These are phyloP conservation scores for Linum trigynum DNA, from an alignment of 345 rosid genomes.

Conservation along the genomic window DNA sequence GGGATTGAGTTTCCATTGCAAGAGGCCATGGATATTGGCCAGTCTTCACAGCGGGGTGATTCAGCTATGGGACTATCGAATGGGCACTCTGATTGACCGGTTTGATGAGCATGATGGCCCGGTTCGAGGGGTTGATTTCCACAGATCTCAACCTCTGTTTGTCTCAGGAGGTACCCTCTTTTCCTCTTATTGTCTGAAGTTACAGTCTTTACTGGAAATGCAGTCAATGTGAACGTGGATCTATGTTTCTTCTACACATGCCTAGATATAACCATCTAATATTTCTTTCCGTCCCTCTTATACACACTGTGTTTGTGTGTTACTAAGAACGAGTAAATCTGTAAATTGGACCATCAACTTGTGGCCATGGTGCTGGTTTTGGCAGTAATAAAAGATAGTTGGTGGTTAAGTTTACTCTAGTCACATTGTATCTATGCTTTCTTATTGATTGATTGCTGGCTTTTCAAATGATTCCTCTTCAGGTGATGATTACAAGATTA, in stretches of 20 bases:
- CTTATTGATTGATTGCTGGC: neutral
- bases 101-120: conserved; percentile 99
- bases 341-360: no score
- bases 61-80: conserved; percentile 98
- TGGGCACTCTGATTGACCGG: conserved; percentile 89
- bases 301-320: no score
- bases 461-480: conserved; percentile 14
- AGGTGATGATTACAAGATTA: conserved; percentile 97
- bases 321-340: no score
- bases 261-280: no score
- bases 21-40: conserved; percentile 97
- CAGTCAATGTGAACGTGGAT: neutral
- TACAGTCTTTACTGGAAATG: neutral
- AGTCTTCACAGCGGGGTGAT: conserved; percentile 98
- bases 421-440: neutral
- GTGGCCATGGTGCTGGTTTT: no score
- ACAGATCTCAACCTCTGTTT: conserved; percentile 77
- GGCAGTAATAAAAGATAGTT: no score
- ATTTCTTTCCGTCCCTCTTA: no score
- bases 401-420: no score
- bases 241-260: neutral
- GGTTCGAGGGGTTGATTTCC: conserved; percentile 97
- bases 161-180: conserved; percentile 75
- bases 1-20: conserved; percentile 89
- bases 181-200: neutral